These are phyloP conservation scores for Dovyalis caffra DNA, from an alignment of 345 rosid genomes.

Conservation along the genomic window DNA sequence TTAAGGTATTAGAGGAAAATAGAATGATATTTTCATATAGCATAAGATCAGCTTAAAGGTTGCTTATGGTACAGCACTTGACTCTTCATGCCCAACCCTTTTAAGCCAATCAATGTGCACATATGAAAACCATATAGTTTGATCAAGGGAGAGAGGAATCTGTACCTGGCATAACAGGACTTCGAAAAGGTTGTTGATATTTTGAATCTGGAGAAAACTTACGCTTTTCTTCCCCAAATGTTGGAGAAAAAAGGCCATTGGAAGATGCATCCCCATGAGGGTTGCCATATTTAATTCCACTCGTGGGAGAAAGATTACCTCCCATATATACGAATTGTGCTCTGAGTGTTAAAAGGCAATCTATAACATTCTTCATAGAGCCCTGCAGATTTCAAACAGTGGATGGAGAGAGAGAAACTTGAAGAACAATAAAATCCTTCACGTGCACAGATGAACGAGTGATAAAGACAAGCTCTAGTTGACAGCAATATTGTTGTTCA, in stretches of 20 bases:
- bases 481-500: background rate
- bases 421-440: background rate
- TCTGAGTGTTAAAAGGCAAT: conserved; percentile 44
- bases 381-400: conserved; percentile 37
- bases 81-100: background rate
- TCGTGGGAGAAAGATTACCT: conserved; percentile 17
- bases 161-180: conserved; percentile 48
- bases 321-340: conserved; percentile 29
- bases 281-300: conserved; percentile 23
- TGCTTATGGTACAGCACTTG: background rate
- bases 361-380: conserved; percentile 48
- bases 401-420: too few species aligned
- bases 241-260: conserved; percentile 31
- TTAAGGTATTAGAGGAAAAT: background rate
- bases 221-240: conserved; percentile 50
- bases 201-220: conserved; percentile 46
- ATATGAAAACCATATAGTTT: background rate
- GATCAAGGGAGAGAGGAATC: background rate
- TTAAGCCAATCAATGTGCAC: background rate
- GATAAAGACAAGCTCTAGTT: background rate
- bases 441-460: background rate
- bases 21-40: background rate
- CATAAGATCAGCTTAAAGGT: background rate
- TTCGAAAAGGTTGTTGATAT: conserved; percentile 45
- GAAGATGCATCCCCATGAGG: conserved; percentile 20